Evolutionary conservation across 208 protist genomes (phyloP).

Genomic region (Angomonas deanei): DNA sequence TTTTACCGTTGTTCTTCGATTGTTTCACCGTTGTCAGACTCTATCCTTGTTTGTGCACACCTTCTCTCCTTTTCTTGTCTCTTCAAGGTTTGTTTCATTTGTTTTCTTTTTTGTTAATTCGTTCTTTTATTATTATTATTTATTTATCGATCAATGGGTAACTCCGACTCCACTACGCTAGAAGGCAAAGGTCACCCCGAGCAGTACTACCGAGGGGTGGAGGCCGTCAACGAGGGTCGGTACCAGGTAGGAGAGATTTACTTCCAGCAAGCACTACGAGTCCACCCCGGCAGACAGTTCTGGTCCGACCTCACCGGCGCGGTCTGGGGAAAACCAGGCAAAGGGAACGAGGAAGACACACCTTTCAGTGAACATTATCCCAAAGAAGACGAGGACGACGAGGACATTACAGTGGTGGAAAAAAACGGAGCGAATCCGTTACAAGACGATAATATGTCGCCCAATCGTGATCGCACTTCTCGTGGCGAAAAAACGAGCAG

Average conservation of each 20-base stretch:
- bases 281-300: slow-evolving; percentile 26
- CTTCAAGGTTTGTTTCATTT: slow-evolving; percentile 5
- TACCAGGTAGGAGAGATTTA: slow-evolving; percentile 31
- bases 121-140: neutral
- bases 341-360: neutral
- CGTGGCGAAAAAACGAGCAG: neutral
- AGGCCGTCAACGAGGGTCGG: slow-evolving; percentile 21
- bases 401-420: neutral
- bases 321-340: slow-evolving; percentile 1
- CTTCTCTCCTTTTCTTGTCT: neutral
- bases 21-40: neutral
- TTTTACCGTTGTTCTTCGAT: neutral
- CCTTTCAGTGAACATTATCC: neutral
- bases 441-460: neutral
- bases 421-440: neutral
- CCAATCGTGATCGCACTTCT: neutral
- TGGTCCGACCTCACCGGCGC: slow-evolving; percentile 17
- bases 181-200: slow-evolving; percentile 18
- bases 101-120: slow-evolving; percentile 8
- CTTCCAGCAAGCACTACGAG: slow-evolving; percentile 35
- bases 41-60: neutral
- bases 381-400: neutral
- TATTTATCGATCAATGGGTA: neutral
- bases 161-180: neutral
- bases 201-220: slow-evolving; percentile 26